These are phyloP conservation scores for Diplocarpon rosae DNA, from an alignment of 2,329 filamentous ascomycete species.

Conservation along the genomic window DNA sequence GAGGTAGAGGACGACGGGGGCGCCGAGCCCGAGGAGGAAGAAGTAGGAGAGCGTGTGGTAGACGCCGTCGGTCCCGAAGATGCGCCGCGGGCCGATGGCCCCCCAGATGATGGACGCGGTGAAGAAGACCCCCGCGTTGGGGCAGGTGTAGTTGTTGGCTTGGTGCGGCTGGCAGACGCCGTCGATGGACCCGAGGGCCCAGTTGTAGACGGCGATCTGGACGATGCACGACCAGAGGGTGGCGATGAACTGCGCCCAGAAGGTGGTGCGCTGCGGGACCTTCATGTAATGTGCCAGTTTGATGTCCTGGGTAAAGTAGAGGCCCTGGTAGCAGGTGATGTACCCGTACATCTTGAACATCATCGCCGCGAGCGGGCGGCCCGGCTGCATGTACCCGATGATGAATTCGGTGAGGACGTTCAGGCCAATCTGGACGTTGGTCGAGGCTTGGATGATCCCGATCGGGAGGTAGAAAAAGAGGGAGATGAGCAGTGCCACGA, in stretches of 20 bases:
- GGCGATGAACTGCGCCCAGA: constrained; percentile 53
- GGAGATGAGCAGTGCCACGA: constrained; percentile 26
- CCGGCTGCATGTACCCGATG: constrained; percentile 38
- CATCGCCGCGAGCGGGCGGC: constrained; percentile 64
- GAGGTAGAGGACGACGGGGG: constrained; percentile 52
- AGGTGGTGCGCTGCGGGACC: constrained; percentile 53
- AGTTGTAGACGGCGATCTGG: constrained; percentile 53
- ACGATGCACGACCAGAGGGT: constrained; percentile 57
- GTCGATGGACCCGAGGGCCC: constrained; percentile 48
- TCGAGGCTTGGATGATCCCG: constrained; percentile 36
- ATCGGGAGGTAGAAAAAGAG: constrained; percentile 25
- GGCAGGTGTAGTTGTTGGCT: constrained; percentile 41
- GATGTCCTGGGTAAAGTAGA: constrained; percentile 37
- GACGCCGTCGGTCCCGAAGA: constrained; percentile 49
- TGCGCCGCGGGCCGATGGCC: constrained; percentile 57
- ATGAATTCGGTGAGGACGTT: constrained; percentile 40
- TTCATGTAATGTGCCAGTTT: constrained; percentile 45
- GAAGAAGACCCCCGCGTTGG: constrained; percentile 44
- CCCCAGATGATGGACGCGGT: constrained; percentile 65
- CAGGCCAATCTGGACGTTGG: constrained; percentile 37
- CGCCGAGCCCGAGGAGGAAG: constrained; percentile 54
- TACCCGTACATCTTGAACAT: constrained; percentile 63
- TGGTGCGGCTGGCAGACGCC: constrained; percentile 48
- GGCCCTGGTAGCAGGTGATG: constrained; percentile 36
- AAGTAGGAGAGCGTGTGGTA: constrained; percentile 59